phyloP scores from a whole-genome alignment of 1,139 yeast genomes.

The Nadsonia commutata region DNA sequence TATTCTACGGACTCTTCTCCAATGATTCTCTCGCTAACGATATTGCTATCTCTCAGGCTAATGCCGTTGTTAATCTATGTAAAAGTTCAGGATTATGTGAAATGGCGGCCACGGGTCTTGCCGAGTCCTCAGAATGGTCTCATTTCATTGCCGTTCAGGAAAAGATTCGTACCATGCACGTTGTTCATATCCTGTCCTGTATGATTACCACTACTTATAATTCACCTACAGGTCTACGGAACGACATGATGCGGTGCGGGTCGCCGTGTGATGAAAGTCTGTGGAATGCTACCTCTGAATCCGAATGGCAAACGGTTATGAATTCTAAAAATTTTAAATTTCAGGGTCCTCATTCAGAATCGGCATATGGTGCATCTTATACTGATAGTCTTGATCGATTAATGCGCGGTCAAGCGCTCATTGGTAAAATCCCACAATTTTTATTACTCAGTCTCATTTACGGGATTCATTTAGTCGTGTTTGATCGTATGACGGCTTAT shows the following conservation, averaged over 20 bases:
- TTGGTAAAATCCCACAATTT: slow-evolving; percentile 23
- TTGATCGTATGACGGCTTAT: slow-evolving; percentile 11
- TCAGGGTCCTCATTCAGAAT: slow-evolving; percentile 11
- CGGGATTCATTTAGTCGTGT: slow-evolving; percentile 60
- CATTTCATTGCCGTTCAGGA: slow-evolving; percentile 73
- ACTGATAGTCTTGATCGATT: slow-evolving; percentile 15
- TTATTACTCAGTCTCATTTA: slow-evolving; percentile 52
- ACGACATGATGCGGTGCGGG: slow-evolving; percentile 58
- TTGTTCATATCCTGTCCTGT: slow-evolving; percentile 58
- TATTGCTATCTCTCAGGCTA: slow-evolving; percentile 60
- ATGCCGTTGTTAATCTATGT: slow-evolving; percentile 64
- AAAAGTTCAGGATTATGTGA: slow-evolving; percentile 61
- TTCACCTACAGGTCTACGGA: slow-evolving; percentile 38
- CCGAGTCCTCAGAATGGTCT: slow-evolving; percentile 42
- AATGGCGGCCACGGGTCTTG: slow-evolving; percentile 31
- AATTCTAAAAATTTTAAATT: slow-evolving; percentile 17
- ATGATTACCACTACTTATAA: slow-evolving; percentile 57
- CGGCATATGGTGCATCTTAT: slow-evolving; percentile 18
- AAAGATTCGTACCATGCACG: slow-evolving; percentile 73
- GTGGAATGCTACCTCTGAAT: slow-evolving; percentile 47
- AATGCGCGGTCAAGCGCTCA: slow-evolving; percentile 18
- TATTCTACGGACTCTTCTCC: slow-evolving; percentile 69
- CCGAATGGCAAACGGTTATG: slow-evolving; percentile 39
- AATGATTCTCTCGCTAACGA: slow-evolving; percentile 61
- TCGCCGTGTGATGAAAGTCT: slow-evolving; percentile 58